Base-by-base conservation (phyloP, 768 basidiomycete species). In the Tylopilus felleus region DNA sequence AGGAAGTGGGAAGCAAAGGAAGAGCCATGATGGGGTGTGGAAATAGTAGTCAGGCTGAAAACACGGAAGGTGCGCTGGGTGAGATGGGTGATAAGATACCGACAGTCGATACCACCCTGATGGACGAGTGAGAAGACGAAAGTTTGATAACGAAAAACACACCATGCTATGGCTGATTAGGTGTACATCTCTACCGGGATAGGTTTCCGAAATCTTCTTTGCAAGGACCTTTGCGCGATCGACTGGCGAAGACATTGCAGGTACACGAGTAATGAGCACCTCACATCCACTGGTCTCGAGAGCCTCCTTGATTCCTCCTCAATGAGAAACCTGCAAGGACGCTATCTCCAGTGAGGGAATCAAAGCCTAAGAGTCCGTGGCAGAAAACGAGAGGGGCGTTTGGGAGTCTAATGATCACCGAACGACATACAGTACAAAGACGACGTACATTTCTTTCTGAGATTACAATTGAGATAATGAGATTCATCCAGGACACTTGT, bases 291-390 rank as follows among this genome's bases (percentile, higher is more conserved):
- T 93, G 33, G 88, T 80, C 63, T 95, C 86, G 8, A 99, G 77
- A 17, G 90, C 93, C 66, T 98, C 92, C 64, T 89, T 87, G 58
- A 99, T 96, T 8, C 97, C 97, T 36, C 96, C 81, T 97, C 97
- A 99, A 69, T 99, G 94, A 2, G 87, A 80, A 39, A 98, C 92
- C 63, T 94, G 85, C 17, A 98, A 62, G 5, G 91, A 85, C 13
- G 86, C 84, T 52, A 87, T 88, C 42, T 86, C 73, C 3, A 80
- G 83, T 88, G 60, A 94, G 81, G 0, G 84, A 86, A 66, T 95
- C 92, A 59, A 94, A 95, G 1, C 92, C 92, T 8, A 98, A 78
- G 1, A 97, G 80, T 10, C 95, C 96, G 65, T 98, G 96, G 60
- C 96, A 98, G 71, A 98, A 98, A 1, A 98, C 88, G 42, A 98